Base-by-base conservation (phyloP, 345 rosid species). In the Eucalyptus coolabah region DNA sequence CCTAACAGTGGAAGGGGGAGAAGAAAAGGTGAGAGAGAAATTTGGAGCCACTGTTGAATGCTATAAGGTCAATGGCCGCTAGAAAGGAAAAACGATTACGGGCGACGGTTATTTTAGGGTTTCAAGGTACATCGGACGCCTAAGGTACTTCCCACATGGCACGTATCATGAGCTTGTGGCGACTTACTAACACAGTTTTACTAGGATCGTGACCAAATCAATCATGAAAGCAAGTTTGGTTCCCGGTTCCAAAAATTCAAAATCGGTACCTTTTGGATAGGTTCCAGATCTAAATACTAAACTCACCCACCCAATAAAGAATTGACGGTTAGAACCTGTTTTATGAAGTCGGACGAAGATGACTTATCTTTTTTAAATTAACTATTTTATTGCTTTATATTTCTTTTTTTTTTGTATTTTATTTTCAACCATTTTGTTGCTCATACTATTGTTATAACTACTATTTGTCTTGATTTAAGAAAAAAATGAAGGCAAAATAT, bases 171-270 rank as follows among this genome's bases (percentile, higher is more conserved):
- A 16, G 44, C 44, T 34, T 5, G 44, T 19, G 13, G 4, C 14
- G 2, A 1, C 3, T 72, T 72, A 34, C 14, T 5, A 72, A 18
- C 80, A 67, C 7, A 19, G 1, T 28, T 28, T 12, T 30, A 63
- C 18, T 14, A 13, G 2, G n/a, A 13, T 5, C 4, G 9, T 3
- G 34, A 12, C 7, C 8, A 1, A 26, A 26, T 12, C 2, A 0
- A 26, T 13, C 16, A 59, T 59, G 13, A 28, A 26, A 26, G 6
- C 15, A 1, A 0, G 16, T 12, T 0, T 11, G 8, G 8, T 0
- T 63, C 1, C 18, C 0, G 0, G 2, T 30, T 13, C 8, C 32
- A 30, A 63, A 60, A 6, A 6, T 63, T 13, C 0, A 3, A 6
- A 30, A 13, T 13, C 3, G 1, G 0, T 28, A 13, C 4, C 1